A percentile compares a stretch with the other conserved stretches of the same genome.
phyloP scores from a whole-genome alignment of 73 alveolate species.

The Stentor roeselii region DNA sequence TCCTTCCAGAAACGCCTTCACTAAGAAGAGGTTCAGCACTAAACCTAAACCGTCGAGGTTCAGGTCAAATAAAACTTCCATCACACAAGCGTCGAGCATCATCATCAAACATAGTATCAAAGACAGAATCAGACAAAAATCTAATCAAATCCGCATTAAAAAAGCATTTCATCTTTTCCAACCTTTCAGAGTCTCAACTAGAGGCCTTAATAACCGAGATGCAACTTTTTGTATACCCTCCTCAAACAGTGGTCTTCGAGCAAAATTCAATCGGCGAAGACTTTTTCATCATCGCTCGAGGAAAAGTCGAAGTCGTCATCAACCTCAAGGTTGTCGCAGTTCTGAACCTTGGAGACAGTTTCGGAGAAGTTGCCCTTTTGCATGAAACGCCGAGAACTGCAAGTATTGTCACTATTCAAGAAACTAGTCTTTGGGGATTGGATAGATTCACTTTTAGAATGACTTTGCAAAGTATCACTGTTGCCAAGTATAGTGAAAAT shows the following conservation, averaged over 20 bases:
- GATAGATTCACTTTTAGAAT: conserved; percentile 23
- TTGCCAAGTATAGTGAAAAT: conserved; percentile 25
- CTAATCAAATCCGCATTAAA: background rate
- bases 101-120: background rate
- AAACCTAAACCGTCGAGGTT: no score
- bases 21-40: no score
- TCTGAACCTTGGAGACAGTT: background rate
- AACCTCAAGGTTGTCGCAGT: background rate
- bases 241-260: background rate
- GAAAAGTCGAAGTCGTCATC: background rate
- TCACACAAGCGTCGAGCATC: no score
- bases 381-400: background rate
- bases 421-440: conserved; percentile 19
- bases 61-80: no score
- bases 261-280: background rate
- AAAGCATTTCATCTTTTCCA: conserved; percentile 14
- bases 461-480: background rate
- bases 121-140: background rate
- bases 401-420: background rate
- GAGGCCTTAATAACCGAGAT: background rate
- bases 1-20: no score
- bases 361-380: conserved; percentile 31
- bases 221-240: background rate
- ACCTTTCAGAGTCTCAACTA: background rate
- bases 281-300: conserved; percentile 12